phyloP scores from a whole-genome alignment of 495 filamentous ascomycete species.

The Penicillium nucicola region DNA sequence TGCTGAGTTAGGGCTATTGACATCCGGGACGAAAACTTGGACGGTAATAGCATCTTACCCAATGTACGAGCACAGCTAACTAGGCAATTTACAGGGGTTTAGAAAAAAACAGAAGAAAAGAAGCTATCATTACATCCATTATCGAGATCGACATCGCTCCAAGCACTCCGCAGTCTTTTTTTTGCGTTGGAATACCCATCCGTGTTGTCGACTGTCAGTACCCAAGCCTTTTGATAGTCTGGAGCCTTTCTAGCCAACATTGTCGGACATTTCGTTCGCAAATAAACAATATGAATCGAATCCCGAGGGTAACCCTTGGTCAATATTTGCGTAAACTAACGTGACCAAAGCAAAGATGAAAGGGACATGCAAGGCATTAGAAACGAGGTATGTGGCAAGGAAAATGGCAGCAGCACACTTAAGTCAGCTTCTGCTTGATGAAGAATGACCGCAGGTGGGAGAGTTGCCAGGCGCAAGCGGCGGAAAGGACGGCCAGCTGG shows the following conservation, averaged over 20 bases:
- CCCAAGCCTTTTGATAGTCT: not conserved
- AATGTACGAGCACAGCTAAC: too few relatives aligned
- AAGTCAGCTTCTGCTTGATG: conserved; percentile 98
- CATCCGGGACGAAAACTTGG: too few relatives aligned
- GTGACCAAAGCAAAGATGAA: conserved; percentile 9
- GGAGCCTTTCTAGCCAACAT: not conserved
- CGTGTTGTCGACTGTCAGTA: not conserved
- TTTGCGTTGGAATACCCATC: conserved; percentile 7
- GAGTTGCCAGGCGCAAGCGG: conserved; percentile 95
- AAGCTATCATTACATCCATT: conserved; percentile 35
- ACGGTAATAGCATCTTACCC: too few relatives aligned
- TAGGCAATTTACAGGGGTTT: not conserved
- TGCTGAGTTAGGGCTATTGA: too few relatives aligned
- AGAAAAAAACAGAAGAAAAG: conserved; percentile 9
- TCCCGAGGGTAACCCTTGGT: conserved; percentile 2
- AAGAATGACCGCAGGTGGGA: conserved; percentile 95
- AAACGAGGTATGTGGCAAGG: not conserved
- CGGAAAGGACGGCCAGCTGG: conserved; percentile 81
- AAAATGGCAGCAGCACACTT: conserved; percentile 17
- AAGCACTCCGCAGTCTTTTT: conserved; percentile 13
- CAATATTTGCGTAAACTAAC: conserved; percentile 14
- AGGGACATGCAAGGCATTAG: conserved; percentile 21
- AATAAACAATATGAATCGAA: conserved; percentile 3
- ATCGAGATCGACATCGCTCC: conserved; percentile 27
- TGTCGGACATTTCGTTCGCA: not conserved